Evolutionary conservation across 2,329 filamentous ascomycete species (phyloP).

Genomic region (Alternaria ventricosa): DNA sequence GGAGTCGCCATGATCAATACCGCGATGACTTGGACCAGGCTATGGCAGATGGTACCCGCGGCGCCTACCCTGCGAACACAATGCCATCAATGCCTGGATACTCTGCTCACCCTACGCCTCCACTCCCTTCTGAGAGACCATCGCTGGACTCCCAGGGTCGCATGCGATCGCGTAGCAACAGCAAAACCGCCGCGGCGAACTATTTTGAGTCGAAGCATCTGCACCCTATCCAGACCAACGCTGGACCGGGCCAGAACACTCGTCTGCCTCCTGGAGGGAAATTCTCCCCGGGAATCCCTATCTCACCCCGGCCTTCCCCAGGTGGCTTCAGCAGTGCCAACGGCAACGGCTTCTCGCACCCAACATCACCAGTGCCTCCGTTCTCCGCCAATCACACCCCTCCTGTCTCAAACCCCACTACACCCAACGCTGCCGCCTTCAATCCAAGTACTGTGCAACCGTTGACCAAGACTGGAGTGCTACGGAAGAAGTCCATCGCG

Average conservation of each 20-base stretch:
- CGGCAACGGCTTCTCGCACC: slow-evolving; percentile 42
- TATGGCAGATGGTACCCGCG: slow-evolving; percentile 54
- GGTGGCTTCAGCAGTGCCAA: slow-evolving; percentile 45
- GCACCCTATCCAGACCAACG: slow-evolving; percentile 45
- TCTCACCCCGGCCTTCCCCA: slow-evolving; percentile 47
- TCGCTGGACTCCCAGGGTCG: slow-evolving; percentile 36
- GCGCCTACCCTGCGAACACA: slow-evolving; percentile 40
- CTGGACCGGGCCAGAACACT: slow-evolving; percentile 26
- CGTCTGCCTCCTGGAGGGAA: slow-evolving; percentile 33
- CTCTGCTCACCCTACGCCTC: slow-evolving; percentile 36
- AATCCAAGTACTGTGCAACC: slow-evolving; percentile 38
- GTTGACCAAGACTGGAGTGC: slow-evolving; percentile 31
- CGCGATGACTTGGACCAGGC: slow-evolving; percentile 61
- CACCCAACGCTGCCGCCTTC: slow-evolving; percentile 48
- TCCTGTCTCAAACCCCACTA: slow-evolving; percentile 56
- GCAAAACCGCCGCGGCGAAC: slow-evolving; percentile 39
- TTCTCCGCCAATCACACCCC: slow-evolving; percentile 62
- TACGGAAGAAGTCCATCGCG: slow-evolving; percentile 64
- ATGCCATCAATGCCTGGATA: slow-evolving; percentile 46
- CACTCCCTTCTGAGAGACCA: slow-evolving; percentile 33
- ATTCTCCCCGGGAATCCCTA: slow-evolving; percentile 42
- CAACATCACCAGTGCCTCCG: slow-evolving; percentile 55
- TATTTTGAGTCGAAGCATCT: slow-evolving; percentile 49
- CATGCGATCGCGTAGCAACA: slow-evolving; percentile 47
- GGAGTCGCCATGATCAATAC: slow-evolving; percentile 57